A percentile compares a stretch with the other conserved stretches of the same genome.
phyloP scores from a whole-genome alignment of 148 eudicot species.

The Chenopodium formosanum region DNA sequence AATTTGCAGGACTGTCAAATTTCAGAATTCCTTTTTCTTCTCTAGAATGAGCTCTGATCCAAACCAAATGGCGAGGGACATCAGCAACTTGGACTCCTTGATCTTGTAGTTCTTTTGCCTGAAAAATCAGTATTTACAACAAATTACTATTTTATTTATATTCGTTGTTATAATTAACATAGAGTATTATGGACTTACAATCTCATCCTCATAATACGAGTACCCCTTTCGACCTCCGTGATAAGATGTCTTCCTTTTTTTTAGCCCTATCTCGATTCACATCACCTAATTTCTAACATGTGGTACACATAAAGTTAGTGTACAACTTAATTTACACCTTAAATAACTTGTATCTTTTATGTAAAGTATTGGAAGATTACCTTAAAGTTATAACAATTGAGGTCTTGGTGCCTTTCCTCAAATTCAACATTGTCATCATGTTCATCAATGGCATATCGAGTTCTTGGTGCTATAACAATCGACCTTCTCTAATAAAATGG shows the following conservation, averaged over 20 bases:
- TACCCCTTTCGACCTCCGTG: neutral
- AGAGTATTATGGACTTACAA: neutral
- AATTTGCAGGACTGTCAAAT: neutral
- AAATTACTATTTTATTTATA: too few relatives aligned
- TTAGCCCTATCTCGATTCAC: neutral
- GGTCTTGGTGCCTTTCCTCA: neutral
- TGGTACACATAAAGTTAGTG: too few relatives aligned
- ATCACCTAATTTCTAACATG: neutral
- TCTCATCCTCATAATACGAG: neutral
- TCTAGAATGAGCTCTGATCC: neutral
- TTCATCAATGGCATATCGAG: neutral
- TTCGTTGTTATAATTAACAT: neutral
- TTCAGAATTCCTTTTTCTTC: neutral
- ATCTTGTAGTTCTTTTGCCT: neutral
- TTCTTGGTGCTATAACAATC: neutral
- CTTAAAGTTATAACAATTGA: neutral
- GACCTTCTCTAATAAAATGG: neutral
- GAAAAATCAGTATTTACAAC: too few relatives aligned
- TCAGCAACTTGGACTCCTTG: neutral
- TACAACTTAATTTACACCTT: too few relatives aligned
- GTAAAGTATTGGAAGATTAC: neutral
- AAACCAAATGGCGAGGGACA: neutral
- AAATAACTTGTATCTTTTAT: too few relatives aligned
- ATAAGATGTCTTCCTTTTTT: neutral
- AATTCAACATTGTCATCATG: neutral